Evolutionary conservation across 306 rosid genomes (phyloP).

Genomic region (Dryas alaskensis): DNA sequence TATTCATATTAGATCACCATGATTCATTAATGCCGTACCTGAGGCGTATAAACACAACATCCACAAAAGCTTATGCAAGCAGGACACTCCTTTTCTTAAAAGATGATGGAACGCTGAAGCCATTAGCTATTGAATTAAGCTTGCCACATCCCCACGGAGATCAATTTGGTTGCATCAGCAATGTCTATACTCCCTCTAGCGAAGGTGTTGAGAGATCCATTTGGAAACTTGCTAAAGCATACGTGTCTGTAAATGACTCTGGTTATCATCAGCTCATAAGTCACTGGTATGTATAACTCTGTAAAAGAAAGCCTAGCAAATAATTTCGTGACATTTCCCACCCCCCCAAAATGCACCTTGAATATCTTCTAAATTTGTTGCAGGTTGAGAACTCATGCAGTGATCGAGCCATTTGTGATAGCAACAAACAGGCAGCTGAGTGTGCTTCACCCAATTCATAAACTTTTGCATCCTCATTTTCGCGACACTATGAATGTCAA

Average conservation of each 20-base stretch:
- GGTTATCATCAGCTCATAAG: conserved; percentile 76
- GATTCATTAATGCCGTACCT: conserved; percentile 69
- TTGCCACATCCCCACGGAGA: conserved; percentile 60
- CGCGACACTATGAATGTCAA: conserved; percentile 85
- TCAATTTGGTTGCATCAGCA: conserved; percentile 51
- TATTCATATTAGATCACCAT: conserved; percentile 75
- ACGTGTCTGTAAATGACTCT: conserved; percentile 59
- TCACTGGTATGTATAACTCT: conserved; percentile 65
- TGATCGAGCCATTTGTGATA: conserved; percentile 75
- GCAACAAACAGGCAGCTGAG: conserved; percentile 76
- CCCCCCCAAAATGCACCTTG: background rate
- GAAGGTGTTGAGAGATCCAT: conserved; percentile 49
- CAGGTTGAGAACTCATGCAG: conserved; percentile 85
- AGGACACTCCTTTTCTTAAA: conserved; percentile 68
- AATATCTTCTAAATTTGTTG: background rate
- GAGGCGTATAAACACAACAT: conserved; percentile 56
- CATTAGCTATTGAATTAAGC: conserved; percentile 77
- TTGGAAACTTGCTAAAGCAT: conserved; percentile 87
- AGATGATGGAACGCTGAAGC: conserved; percentile 69
- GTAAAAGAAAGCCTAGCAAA: conserved; percentile 4
- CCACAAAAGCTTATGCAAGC: conserved; percentile 59
- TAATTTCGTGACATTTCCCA: background rate
- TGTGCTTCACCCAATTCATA: conserved; percentile 75
- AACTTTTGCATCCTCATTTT: conserved; percentile 70
- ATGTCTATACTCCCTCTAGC: conserved; percentile 52